Conservation (phyloP, 2,329 filamentous ascomycete genomes). For the Diaporthe helianthi region DNA sequence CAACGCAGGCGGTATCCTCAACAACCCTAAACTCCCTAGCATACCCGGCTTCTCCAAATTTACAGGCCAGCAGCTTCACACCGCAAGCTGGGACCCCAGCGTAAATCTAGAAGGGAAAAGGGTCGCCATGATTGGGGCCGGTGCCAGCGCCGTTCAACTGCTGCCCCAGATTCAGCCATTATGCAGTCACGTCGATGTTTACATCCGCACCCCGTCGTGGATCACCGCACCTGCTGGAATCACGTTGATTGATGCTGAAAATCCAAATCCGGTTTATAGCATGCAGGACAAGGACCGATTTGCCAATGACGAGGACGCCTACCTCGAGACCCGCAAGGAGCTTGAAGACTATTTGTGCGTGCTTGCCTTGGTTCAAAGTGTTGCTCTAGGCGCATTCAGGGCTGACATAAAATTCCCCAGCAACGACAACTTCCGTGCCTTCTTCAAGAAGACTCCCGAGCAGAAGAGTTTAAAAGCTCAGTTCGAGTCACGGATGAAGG, state of each 20-base stretch:
- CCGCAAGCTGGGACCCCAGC: conserved; percentile 1
- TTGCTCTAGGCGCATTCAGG: neutral
- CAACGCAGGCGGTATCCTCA: conserved; percentile 48
- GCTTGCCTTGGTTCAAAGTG: no score
- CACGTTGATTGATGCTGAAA: neutral
- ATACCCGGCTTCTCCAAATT: conserved; percentile 44
- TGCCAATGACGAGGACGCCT: neutral
- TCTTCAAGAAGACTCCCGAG: conserved; percentile 1
- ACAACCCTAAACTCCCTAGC: conserved; percentile 1
- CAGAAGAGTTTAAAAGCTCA: neutral
- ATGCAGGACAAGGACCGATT: neutral
- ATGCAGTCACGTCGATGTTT: conserved; percentile 25
- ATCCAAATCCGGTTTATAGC: neutral
- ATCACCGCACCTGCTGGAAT: conserved; percentile 3
- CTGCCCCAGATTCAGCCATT: conserved; percentile 4
- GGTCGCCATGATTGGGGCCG: conserved; percentile 10
- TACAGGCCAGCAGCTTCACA: conserved; percentile 43
- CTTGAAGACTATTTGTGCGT: neutral
- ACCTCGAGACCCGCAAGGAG: conserved; percentile 3
- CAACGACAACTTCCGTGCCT: neutral
- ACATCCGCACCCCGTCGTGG: conserved; percentile 4
- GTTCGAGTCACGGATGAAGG: neutral
- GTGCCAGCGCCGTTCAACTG: conserved; percentile 15
- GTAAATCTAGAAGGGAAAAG: conserved; percentile 3
- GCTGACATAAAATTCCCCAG: neutral